Percentiles rank a stretch among this genome's conserved stretches.
Conservation (phyloP, 306 rosid genomes). For the Astragalus glycyphyllos region DNA sequence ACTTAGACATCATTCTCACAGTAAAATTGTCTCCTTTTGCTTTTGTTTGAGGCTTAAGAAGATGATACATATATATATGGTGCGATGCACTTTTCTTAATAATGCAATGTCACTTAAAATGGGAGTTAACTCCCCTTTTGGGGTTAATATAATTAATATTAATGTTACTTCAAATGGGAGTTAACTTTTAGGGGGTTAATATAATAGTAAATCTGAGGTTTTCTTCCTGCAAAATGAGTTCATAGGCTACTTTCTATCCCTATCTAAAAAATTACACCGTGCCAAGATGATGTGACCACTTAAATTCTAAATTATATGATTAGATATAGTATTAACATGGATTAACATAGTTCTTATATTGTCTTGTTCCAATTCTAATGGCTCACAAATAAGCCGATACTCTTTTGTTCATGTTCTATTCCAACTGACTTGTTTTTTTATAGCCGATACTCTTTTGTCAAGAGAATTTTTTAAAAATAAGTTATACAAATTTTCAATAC, state of each 20-base stretch:
- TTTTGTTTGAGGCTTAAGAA: slow-evolving; percentile 39
- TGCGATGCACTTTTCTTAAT: slow-evolving; percentile 42
- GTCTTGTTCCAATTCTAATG: slow-evolving; percentile 4
- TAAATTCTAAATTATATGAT: slow-evolving; percentile 37
- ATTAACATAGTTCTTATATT: slow-evolving; percentile 28
- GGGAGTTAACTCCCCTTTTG: slow-evolving; percentile 31
- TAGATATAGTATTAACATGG: slow-evolving; percentile 7
- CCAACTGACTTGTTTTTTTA: neutral
- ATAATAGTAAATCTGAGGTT: neutral
- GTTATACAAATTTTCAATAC: too few species aligned
- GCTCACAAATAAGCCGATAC: slow-evolving; percentile 4
- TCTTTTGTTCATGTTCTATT: neutral
- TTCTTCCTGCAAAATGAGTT: neutral
- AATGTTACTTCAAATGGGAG: neutral
- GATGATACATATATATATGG: slow-evolving; percentile 32
- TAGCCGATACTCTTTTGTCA: too few species aligned
- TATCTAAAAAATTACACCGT: slow-evolving; percentile 33
- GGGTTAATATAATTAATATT: neutral
- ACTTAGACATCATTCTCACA: slow-evolving; percentile 45
- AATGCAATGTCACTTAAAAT: slow-evolving; percentile 37
- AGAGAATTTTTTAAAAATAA: too few species aligned
- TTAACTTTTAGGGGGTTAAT: neutral
- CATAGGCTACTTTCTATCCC: slow-evolving; percentile 43
- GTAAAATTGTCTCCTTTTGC: slow-evolving; percentile 33
- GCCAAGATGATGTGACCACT: slow-evolving; percentile 38